These are phyloP conservation scores for Neopestalotiopsis sp. DNA, from an alignment of 2,329 filamentous ascomycete genomes.

Conservation along the genomic window DNA sequence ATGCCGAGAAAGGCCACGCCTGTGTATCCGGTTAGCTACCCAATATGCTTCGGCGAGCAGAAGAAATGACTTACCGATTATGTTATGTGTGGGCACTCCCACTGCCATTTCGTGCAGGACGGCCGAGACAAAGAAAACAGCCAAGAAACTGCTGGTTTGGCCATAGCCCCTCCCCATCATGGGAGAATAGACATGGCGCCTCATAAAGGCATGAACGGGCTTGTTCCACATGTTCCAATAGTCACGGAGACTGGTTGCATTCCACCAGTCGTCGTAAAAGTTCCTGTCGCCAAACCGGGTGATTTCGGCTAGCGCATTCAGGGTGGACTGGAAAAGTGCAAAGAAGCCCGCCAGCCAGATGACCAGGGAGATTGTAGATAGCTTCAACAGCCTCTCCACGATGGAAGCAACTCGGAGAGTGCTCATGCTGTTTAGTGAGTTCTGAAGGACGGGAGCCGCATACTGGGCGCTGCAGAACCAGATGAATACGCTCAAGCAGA, in stretches of 20 bases:
- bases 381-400: conserved; percentile 87
- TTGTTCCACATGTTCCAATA: conserved; percentile 99
- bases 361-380: conserved; percentile 92
- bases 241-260: conserved; percentile 79
- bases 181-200: conserved; percentile 89
- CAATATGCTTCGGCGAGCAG: conserved; percentile 4
- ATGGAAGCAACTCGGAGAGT: conserved; percentile 82
- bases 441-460: conserved; percentile 85
- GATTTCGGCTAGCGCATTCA: conserved; percentile 91
- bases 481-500: conserved; percentile 83
- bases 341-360: conserved; percentile 99
- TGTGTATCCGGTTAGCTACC: conserved; percentile 34
- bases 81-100: conserved; percentile 91
- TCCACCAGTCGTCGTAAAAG: conserved; percentile 99
- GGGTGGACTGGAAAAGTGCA: conserved; percentile 88
- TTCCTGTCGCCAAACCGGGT: conserved; percentile 89
- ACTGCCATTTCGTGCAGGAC: conserved; percentile 91
- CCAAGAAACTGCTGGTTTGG: conserved; percentile 70
- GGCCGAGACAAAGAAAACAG: conserved; percentile 88
- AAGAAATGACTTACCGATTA: conserved; percentile 68
- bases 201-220: conserved; percentile 96
- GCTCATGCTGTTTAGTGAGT: conserved; percentile 87
- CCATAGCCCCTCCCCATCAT: conserved; percentile 85
- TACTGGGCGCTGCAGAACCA: conserved; percentile 97
- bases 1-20: conserved; percentile 94